These are phyloP conservation scores for Aspergillus fumigatiaffinis DNA, from an alignment of 2,329 filamentous ascomycete genomes.

Conservation along the genomic window DNA sequence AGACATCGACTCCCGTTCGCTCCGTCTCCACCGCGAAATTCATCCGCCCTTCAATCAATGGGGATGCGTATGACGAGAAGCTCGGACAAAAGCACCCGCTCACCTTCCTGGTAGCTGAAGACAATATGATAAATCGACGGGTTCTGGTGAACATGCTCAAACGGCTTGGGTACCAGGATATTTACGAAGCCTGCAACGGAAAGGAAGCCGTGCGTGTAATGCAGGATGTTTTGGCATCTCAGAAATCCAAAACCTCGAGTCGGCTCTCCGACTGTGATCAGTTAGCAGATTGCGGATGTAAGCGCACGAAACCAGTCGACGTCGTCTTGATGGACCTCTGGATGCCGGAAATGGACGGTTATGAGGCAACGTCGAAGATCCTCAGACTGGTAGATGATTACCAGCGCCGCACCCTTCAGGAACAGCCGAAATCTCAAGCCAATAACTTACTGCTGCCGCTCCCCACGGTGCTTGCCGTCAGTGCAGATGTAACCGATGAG, in stretches of 20 bases:
- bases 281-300: conserved; percentile 18
- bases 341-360: conserved; percentile 73
- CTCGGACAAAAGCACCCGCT: conserved; percentile 59
- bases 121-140: conserved; percentile 68
- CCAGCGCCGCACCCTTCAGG: conserved; percentile 19
- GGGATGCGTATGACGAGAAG: conserved; percentile 49
- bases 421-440: not conserved
- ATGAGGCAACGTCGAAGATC: conserved; percentile 63
- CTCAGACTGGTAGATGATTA: conserved; percentile 49
- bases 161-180: conserved; percentile 62
- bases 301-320: conserved; percentile 49
- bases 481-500: conserved; percentile 63
- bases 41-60: conserved; percentile 23
- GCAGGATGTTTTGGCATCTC: conserved; percentile 40
- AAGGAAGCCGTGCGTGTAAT: conserved; percentile 63
- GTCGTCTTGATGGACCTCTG: conserved; percentile 71
- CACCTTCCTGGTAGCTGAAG: conserved; percentile 66
- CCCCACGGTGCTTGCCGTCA: conserved; percentile 58
- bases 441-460: conserved; percentile 27
- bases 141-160: conserved; percentile 63
- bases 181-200: conserved; percentile 65
- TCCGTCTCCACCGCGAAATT: conserved; percentile 19
- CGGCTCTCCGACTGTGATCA: conserved; percentile 4
- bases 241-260: conserved; percentile 18
- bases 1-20: conserved; percentile 20